Percentiles rank a stretch among this genome's conserved stretches.
These are phyloP conservation scores for Apiospora arundinis DNA, from an alignment of 2,329 filamentous ascomycete genomes.

Conservation along the genomic window DNA sequence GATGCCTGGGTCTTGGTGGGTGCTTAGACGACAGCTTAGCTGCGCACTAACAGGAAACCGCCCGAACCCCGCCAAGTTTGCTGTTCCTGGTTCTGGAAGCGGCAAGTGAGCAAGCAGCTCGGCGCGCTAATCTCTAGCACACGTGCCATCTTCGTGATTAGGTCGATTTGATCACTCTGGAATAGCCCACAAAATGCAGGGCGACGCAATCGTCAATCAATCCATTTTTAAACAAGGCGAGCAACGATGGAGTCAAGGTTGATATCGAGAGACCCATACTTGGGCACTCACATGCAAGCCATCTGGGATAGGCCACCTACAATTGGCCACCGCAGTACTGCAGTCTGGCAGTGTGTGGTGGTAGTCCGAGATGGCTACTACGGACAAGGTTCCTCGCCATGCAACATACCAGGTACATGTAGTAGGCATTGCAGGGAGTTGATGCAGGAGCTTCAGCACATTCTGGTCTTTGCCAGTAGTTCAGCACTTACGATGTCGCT, in stretches of 20 bases:
- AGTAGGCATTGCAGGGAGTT: not conserved
- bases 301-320: not conserved
- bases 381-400: constrained; percentile 8
- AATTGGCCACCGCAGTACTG: not conserved
- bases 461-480: not conserved
- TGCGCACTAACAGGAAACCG: not conserved
- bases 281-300: not conserved
- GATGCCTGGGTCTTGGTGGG: not conserved
- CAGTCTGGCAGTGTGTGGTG: not conserved
- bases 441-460: constrained; percentile 6
- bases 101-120: not conserved
- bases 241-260: not conserved
- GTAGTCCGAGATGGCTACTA: not conserved
- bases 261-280: not conserved
- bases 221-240: constrained; percentile 1
- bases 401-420: not conserved
- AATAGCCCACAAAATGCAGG: not conserved
- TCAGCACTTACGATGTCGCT: not conserved
- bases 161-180: not conserved
- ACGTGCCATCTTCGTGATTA: not conserved
- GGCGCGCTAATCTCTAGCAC: not conserved
- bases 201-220: not conserved
- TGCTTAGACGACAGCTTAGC: not conserved
- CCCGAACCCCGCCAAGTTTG: not conserved
- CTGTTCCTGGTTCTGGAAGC: not conserved